Conservation (phyloP, 805 yeast species). For the Myxozyma vanderwaltii region DNA sequence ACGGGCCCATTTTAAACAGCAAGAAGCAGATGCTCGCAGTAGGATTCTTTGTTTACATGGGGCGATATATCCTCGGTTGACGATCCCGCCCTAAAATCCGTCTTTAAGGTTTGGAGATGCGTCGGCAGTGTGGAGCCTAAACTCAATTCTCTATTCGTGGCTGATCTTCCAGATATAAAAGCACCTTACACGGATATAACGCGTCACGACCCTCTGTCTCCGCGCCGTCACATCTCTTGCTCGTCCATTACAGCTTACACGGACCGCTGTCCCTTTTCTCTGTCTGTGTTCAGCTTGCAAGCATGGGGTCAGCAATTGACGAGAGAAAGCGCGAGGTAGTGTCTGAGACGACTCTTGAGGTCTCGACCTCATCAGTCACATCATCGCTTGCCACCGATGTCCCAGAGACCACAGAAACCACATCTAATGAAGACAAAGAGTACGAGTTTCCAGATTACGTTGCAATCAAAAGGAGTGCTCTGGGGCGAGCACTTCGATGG, state of each 20-base stretch:
- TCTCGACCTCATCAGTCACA: neutral
- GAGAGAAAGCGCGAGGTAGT: neutral
- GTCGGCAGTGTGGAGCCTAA: slow-evolving; percentile 7
- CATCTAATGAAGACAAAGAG: neutral
- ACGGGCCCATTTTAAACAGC: too few species aligned
- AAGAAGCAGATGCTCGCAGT: too few species aligned
- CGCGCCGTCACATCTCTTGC: too few species aligned
- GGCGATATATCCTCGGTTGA: too few species aligned
- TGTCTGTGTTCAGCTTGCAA: too few species aligned
- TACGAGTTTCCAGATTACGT: neutral
- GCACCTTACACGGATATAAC: too few species aligned
- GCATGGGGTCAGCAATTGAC: too few species aligned
- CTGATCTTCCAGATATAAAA: too few species aligned
- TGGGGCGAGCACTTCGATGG: neutral
- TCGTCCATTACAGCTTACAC: too few species aligned
- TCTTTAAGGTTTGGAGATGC: neutral
- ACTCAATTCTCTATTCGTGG: neutral
- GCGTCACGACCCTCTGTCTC: too few species aligned
- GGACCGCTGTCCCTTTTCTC: too few species aligned
- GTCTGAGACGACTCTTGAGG: neutral
- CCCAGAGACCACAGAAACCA: neutral
- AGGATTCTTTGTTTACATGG: too few species aligned
- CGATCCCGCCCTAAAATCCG: neutral
- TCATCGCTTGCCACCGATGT: neutral
- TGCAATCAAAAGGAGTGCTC: neutral